Evolutionary conservation across 2,329 filamentous ascomycete species (phyloP), one percentile per base, ranked within the genome.

Genomic region (Alternaria sp.): DNA sequence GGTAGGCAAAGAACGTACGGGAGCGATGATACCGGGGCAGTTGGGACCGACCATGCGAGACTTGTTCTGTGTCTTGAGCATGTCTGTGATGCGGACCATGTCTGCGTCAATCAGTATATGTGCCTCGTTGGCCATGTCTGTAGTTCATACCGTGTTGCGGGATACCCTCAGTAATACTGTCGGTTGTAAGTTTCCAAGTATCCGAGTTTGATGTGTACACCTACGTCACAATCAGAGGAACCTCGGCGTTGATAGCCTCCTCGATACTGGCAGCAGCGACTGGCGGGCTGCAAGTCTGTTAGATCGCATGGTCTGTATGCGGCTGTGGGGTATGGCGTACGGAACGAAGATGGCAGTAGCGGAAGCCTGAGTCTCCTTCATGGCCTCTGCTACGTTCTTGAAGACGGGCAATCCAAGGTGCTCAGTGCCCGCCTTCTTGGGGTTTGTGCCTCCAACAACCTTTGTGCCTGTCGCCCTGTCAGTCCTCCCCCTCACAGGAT

Each of bases 1-100:
- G 28, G 18, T 47, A 50, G 59, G 55, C 63, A 12, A 25, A 76
- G 15, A 51, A 50, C 76, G 45, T 85, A 89, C 87, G 68, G 87
- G 88, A 80, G 88, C 95, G 83, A 98, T 98, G 84, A 98, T 95
- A 82, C 95, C 96, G 70, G 96, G 96, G 87, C 96, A 99, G 87
- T 98, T 99, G 79, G 95, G 95, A 73, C 95, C 95, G 67, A 98
- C 94, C 78, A 99, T 88, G 80, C 96, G 92, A 73, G 95, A 97
- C 89, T 98, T 98, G 87, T 86, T 90, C 86, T 99, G 96, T 60
- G 94, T 93, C 89, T 97, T 98, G 81, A 99, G 89, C 83, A 98
- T 97, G 82, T 94, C 90, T 81, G 96, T 97, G 83, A 98, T 97
- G 85, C 95, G 94, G 76, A 98, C 94, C 96, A 99, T 99, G 86